phyloP scores from a whole-genome alignment of 352 stramenopile genomes.

The Pythium coloratum region DNA sequence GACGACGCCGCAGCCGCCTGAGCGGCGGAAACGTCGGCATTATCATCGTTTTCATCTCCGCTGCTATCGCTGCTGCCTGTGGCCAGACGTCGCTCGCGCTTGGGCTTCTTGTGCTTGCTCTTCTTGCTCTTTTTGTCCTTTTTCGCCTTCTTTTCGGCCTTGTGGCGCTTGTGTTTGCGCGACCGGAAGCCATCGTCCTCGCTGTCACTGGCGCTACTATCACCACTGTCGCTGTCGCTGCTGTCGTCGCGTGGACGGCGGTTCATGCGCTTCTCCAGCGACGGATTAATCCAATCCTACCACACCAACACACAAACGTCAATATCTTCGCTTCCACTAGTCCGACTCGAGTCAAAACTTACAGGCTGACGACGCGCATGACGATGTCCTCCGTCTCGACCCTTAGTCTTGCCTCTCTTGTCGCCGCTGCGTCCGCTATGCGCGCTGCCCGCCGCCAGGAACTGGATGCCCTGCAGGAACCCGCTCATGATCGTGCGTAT shows the following conservation, averaged over 20 bases:
- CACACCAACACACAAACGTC: neutral
- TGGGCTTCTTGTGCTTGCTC: constrained; percentile 45
- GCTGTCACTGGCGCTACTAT: constrained; percentile 7
- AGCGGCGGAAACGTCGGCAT: neutral
- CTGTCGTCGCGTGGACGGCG: constrained; percentile 4
- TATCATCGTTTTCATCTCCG: constrained; percentile 13
- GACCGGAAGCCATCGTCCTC: constrained; percentile 27
- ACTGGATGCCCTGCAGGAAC: constrained; percentile 70
- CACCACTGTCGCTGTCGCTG: constrained; percentile 9
- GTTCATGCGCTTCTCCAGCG: constrained; percentile 38
- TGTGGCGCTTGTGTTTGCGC: constrained; percentile 31
- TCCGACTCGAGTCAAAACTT: neutral
- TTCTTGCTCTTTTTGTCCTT: constrained; percentile 48
- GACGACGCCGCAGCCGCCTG: neutral
- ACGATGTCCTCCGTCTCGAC: neutral
- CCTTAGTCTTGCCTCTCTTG: constrained; percentile 28
- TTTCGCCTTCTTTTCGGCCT: constrained; percentile 34
- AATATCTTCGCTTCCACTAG: neutral
- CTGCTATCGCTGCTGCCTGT: constrained; percentile 28
- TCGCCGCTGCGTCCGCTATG: constrained; percentile 24
- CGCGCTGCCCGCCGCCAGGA: constrained; percentile 41
- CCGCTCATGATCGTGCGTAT: constrained; percentile 21
- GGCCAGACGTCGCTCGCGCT: constrained; percentile 31
- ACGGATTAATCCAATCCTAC: constrained; percentile 47
- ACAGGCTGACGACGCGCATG: constrained; percentile 30